phyloP scores from a whole-genome alignment of 306 rosid species.

The Rubus idaeus region DNA sequence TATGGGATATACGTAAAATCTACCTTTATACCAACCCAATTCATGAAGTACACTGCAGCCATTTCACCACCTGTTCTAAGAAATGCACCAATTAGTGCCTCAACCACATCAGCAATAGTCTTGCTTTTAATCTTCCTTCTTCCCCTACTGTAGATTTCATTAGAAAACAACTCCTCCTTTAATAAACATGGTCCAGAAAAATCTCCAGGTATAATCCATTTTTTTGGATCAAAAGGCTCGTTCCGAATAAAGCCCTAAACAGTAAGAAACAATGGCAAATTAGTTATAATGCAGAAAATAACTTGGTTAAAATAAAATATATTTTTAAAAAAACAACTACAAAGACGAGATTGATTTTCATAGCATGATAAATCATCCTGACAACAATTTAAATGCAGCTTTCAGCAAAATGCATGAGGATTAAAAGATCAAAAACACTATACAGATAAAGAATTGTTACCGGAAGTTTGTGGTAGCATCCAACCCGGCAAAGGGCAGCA shows the following conservation, averaged over 20 bases:
- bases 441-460: slow-evolving; percentile 36
- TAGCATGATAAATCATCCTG: not conserved
- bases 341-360: not conserved
- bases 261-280: slow-evolving; percentile 21
- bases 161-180: slow-evolving; percentile 33
- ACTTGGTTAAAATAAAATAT: not conserved
- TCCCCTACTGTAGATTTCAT: slow-evolving; percentile 33
- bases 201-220: slow-evolving; percentile 69
- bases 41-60: slow-evolving; percentile 63
- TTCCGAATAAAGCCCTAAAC: slow-evolving; percentile 76
- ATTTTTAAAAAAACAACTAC: no score
- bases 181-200: slow-evolving; percentile 26
- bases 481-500: slow-evolving; percentile 62
- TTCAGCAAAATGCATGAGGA: no score
- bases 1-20: slow-evolving; percentile 40
- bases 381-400: not conserved
- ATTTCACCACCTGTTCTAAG: slow-evolving; percentile 75
- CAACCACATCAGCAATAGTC: slow-evolving; percentile 79
- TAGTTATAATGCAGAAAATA: not conserved
- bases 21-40: slow-evolving; percentile 70
- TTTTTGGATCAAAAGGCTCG: slow-evolving; percentile 60
- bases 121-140: slow-evolving; percentile 51
- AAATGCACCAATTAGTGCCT: slow-evolving; percentile 87
- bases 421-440: not conserved
- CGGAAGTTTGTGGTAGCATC: slow-evolving; percentile 59